phyloP scores from a whole-genome alignment of 2,329 filamentous ascomycete species.

The Botrytis galanthina region DNA sequence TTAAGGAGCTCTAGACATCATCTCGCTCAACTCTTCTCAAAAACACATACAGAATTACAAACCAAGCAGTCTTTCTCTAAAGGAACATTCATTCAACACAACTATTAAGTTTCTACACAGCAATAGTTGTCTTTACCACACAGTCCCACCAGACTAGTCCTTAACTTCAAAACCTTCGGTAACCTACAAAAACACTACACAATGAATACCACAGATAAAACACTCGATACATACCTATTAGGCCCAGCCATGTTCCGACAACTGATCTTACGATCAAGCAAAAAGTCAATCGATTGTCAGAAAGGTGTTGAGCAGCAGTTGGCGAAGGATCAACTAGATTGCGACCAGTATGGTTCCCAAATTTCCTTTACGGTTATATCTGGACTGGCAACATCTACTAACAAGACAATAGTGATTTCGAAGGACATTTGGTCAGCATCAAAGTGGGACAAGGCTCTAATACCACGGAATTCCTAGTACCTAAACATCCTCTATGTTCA shows the following conservation, averaged over 20 bases:
- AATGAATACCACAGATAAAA: not conserved
- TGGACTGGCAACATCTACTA: not conserved
- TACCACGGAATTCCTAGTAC: not conserved
- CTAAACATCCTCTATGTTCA: not conserved
- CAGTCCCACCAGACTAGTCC: not conserved
- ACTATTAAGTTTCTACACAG: not conserved
- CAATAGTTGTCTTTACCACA: not conserved
- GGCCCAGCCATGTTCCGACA: not conserved
- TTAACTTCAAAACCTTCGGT: not conserved
- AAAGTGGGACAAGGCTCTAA: not conserved
- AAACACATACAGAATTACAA: not conserved
- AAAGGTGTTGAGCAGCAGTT: not conserved
- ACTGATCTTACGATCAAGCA: not conserved
- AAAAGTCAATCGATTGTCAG: accelerated
- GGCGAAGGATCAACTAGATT: too few relatives aligned
- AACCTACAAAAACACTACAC: not conserved
- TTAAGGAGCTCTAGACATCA: not conserved
- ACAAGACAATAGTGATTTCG: not conserved
- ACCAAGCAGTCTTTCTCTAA: not conserved
- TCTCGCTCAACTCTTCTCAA: not conserved
- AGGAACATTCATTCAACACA: not conserved
- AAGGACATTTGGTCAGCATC: not conserved
- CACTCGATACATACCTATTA: accelerated
- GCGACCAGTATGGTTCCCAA: not conserved
- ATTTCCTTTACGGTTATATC: not conserved